Evolutionary conservation across 2,329 filamentous ascomycete genomes (phyloP).

Genomic region (Neonectria faginata): DNA sequence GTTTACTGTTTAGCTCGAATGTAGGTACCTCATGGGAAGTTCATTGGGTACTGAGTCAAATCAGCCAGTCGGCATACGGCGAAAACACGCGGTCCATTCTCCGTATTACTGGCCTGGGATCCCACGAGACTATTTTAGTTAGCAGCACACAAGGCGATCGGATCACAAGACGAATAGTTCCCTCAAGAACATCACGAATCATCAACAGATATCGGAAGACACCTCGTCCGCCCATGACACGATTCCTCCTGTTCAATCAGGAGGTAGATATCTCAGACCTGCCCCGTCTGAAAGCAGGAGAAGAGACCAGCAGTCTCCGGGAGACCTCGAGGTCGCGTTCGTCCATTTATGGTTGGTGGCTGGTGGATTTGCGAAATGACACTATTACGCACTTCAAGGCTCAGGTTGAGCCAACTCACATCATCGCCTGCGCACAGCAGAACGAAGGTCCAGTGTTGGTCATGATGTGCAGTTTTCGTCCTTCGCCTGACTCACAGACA

Average conservation of each 20-base stretch:
- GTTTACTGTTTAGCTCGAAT: neutral
- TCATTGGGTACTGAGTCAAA: neutral
- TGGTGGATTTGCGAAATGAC: neutral
- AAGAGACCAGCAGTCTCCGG: no score
- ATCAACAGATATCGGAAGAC: neutral
- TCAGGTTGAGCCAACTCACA: neutral
- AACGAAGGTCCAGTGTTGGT: neutral
- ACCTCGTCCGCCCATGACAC: neutral
- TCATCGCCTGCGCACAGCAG: neutral
- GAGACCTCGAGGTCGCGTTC: fast-evolving
- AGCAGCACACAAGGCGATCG: neutral
- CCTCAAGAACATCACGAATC: neutral
- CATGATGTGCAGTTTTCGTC: neutral
- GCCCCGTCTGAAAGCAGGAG: neutral
- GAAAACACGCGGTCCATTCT: neutral
- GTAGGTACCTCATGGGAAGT: neutral
- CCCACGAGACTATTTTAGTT: neutral
- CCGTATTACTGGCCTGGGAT: neutral
- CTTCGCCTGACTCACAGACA: neutral
- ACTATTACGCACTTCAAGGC: neutral
- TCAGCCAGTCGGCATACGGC: neutral
- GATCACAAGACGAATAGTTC: neutral
- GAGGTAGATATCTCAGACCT: neutral
- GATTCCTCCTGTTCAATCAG: neutral
- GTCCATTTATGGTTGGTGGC: neutral